Conservation (phyloP, 495 filamentous ascomycete genomes). For the Penicillium coffeae region DNA sequence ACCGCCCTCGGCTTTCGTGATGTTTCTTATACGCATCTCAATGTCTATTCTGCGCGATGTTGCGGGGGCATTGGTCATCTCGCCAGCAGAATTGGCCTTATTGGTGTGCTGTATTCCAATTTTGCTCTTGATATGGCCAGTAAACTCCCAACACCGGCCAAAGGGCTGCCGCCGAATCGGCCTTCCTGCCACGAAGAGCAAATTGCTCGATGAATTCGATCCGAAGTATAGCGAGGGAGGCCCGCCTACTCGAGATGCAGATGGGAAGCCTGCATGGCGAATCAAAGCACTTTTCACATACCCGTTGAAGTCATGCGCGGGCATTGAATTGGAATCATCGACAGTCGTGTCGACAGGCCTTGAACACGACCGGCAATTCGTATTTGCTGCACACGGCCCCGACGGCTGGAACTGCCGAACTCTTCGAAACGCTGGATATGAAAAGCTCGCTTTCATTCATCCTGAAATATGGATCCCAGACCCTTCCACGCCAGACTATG, state of each 20-base stretch:
- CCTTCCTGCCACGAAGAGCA: slow-evolving; percentile 25
- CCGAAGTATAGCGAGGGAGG: slow-evolving; percentile 27
- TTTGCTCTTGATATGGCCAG: not conserved
- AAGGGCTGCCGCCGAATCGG: slow-evolving; percentile 36
- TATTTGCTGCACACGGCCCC: slow-evolving; percentile 60
- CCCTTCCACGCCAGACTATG: slow-evolving; percentile 42
- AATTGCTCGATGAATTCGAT: slow-evolving; percentile 38
- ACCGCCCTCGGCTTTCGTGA: not conserved
- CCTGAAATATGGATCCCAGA: slow-evolving; percentile 82
- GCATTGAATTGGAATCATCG: slow-evolving; percentile 66
- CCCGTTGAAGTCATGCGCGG: slow-evolving; percentile 82
- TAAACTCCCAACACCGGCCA: not conserved
- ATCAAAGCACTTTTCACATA: slow-evolving; percentile 84
- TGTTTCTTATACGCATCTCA: not conserved
- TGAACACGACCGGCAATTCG: slow-evolving; percentile 80
- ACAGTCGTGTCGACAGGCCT: slow-evolving; percentile 70
- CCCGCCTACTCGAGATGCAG: slow-evolving; percentile 10
- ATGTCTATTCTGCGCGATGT: not conserved
- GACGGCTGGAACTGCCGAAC: slow-evolving; percentile 73
- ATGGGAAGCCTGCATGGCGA: slow-evolving; percentile 39
- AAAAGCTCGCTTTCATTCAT: slow-evolving; percentile 65
- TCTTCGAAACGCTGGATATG: slow-evolving; percentile 61
- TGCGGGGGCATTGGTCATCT: not conserved
- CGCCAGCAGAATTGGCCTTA: not conserved
- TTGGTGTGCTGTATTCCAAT: slow-evolving; percentile 1